Percentiles rank a stretch among this genome's conserved stretches.
Evolutionary conservation across 1,139 yeast genomes (phyloP).

Genomic region (Debaryomycetaceae sp.): DNA sequence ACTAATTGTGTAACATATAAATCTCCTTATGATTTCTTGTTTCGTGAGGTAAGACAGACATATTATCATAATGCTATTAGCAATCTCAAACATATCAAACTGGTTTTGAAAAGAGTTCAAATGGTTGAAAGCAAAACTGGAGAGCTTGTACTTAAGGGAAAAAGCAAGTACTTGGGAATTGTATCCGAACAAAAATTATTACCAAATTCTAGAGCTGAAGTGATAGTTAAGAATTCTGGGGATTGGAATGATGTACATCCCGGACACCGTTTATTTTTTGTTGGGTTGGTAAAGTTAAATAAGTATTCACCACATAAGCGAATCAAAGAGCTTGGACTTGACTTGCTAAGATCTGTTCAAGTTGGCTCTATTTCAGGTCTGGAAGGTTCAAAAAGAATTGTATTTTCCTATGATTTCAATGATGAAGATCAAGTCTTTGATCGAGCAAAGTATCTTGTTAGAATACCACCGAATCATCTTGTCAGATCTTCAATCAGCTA

Average conservation of each 20-base stretch:
- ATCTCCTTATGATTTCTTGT: constrained; percentile 28
- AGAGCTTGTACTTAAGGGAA: constrained; percentile 21
- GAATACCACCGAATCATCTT: constrained; percentile 3
- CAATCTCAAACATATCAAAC: constrained; percentile 12
- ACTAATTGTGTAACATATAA: constrained; percentile 19
- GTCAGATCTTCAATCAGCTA: no score
- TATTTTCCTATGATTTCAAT: neutral
- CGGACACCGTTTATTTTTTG: constrained; percentile 11
- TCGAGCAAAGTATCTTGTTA: constrained; percentile 8
- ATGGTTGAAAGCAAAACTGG: constrained; percentile 11
- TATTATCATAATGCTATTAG: no score
- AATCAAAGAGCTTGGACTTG: constrained; percentile 25
- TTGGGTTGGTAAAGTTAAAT: constrained; percentile 31
- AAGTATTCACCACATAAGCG: constrained; percentile 21
- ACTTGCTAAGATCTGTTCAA: constrained; percentile 12
- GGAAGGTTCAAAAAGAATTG: constrained; percentile 1
- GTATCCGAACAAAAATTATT: constrained; percentile 8
- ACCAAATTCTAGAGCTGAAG: constrained; percentile 3
- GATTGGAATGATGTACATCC: constrained; percentile 1
- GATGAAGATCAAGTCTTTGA: constrained; percentile 3
- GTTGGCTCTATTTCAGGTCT: constrained; percentile 5
- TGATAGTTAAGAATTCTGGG: constrained; percentile 2
- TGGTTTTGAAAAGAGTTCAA: constrained; percentile 19
- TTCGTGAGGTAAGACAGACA: constrained; percentile 11
- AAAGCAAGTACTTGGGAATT: constrained; percentile 27